Conservation (phyloP, 2,329 filamentous ascomycete species). For the Diatrype stigma region DNA sequence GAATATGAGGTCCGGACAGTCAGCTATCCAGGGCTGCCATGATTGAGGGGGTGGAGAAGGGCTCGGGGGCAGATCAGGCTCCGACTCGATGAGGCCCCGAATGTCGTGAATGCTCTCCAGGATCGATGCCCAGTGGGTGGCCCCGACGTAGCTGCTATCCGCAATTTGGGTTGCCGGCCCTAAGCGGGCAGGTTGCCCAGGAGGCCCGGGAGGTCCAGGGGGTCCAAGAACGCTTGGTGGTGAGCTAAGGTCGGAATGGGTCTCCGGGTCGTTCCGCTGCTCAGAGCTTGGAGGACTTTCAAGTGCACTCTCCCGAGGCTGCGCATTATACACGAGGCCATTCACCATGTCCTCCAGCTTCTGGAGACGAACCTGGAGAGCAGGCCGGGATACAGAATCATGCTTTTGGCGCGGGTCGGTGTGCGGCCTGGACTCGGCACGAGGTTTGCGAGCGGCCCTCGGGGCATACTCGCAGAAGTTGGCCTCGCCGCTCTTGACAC, state of each 20-base stretch:
- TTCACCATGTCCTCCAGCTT: conserved; percentile 34
- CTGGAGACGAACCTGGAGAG: conserved; percentile 31
- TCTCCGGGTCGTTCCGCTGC: conserved; percentile 22
- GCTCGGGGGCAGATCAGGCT: conserved; percentile 18
- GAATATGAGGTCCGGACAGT: conserved; percentile 25
- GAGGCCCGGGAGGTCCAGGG: conserved; percentile 1
- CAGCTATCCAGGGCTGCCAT: conserved; percentile 9
- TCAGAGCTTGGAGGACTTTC: conserved; percentile 26
- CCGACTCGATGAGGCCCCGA: conserved; percentile 27
- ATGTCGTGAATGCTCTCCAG: conserved; percentile 34
- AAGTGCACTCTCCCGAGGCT: conserved; percentile 15
- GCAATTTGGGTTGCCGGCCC: conserved; percentile 14
- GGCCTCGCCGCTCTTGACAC: conserved; percentile 33
- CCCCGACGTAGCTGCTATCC: conserved; percentile 30
- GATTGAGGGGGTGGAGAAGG: conserved; percentile 23
- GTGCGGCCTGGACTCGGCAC: conserved; percentile 27
- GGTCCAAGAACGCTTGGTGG: conserved; percentile 19
- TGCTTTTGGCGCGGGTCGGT: conserved; percentile 20
- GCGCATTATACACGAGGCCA: conserved; percentile 21
- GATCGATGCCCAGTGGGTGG: conserved; percentile 31
- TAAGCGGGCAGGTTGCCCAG: conserved; percentile 12
- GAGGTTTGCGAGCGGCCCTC: conserved; percentile 26
- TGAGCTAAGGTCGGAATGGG: conserved; percentile 25
- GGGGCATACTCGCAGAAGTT: conserved; percentile 34
- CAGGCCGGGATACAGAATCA: conserved; percentile 26